Evolutionary conservation across 495 filamentous ascomycete genomes (phyloP).

Genomic region (Xylaria intraflava): DNA sequence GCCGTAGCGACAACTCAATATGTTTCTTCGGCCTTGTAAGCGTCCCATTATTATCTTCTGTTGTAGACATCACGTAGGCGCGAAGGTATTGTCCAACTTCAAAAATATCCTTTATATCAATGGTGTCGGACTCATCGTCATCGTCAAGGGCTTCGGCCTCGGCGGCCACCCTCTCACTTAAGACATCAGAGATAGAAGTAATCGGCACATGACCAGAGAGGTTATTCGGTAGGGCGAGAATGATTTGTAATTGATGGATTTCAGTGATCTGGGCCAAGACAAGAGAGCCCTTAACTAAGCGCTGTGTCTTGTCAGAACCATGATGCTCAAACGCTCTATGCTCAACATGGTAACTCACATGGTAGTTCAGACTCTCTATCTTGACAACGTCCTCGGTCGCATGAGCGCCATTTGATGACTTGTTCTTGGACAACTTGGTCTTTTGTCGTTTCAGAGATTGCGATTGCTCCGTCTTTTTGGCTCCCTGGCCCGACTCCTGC

Average conservation of each 20-base stretch:
- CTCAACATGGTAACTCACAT: conserved; percentile 46
- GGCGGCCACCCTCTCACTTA: conserved; percentile 53
- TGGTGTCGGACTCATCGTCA: conserved; percentile 47
- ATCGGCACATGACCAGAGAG: conserved; percentile 83
- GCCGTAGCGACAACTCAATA: conserved; percentile 79
- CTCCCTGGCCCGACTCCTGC: conserved; percentile 50
- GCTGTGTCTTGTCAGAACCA: conserved; percentile 50
- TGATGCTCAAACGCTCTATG: background rate
- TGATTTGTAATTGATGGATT: conserved; percentile 71
- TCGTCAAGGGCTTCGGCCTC: conserved; percentile 51
- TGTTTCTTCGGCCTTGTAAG: conserved; percentile 63
- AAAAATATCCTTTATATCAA: conserved; percentile 69
- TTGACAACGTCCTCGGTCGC: conserved; percentile 54
- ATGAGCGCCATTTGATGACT: conserved; percentile 30
- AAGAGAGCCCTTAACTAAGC: conserved; percentile 72
- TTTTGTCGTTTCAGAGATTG: conserved; percentile 47
- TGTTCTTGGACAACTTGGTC: conserved; percentile 49
- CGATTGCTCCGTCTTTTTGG: conserved; percentile 38
- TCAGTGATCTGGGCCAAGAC: conserved; percentile 80
- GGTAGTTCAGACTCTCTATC: conserved; percentile 84
- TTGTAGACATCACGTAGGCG: conserved; percentile 71
- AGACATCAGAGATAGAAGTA: conserved; percentile 70
- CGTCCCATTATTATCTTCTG: conserved; percentile 42
- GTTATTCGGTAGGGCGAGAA: conserved; percentile 83
- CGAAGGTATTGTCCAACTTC: conserved; percentile 82